phyloP scores from a whole-genome alignment of 495 filamentous ascomycete genomes.

The Penicillium pulvis region DNA sequence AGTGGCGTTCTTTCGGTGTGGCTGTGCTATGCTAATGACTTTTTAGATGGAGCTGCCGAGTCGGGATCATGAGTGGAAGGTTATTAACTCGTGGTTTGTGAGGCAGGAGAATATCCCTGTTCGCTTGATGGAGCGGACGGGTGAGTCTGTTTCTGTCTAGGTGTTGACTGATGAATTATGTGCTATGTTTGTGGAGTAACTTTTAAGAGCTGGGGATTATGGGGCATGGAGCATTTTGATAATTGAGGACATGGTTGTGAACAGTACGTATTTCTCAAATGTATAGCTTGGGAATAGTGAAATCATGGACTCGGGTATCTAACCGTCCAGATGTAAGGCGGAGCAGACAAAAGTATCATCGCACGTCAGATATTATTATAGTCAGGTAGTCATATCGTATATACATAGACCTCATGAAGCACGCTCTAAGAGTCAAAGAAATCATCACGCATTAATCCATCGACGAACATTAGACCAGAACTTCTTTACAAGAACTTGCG shows the following conservation, averaged over 20 bases:
- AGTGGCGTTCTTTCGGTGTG: slow-evolving; percentile 2
- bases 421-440: not conserved
- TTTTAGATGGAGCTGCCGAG: slow-evolving; percentile 29
- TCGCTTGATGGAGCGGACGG: slow-evolving; percentile 10
- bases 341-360: not conserved
- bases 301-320: not conserved
- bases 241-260: not conserved
- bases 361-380: not conserved
- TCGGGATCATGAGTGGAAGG: slow-evolving; percentile 31
- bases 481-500: slow-evolving; percentile 15
- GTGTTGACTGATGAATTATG: not conserved
- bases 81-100: slow-evolving; percentile 40
- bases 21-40: slow-evolving; percentile 6
- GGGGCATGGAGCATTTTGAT: not conserved
- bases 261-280: too few species aligned
- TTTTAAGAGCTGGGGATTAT: not conserved
- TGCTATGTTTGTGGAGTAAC: not conserved
- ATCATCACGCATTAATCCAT: slow-evolving; percentile 3
- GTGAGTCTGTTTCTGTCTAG: not conserved
- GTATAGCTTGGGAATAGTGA: too few species aligned
- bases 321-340: too few species aligned
- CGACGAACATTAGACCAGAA: not conserved
- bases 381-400: not conserved
- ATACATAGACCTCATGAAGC: not conserved
- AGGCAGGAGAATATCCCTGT: slow-evolving; percentile 28